Percentiles rank a stretch among this genome's conserved stretches.
phyloP scores from a whole-genome alignment of 345 rosid species.

The Lumnitzera racemosa region DNA sequence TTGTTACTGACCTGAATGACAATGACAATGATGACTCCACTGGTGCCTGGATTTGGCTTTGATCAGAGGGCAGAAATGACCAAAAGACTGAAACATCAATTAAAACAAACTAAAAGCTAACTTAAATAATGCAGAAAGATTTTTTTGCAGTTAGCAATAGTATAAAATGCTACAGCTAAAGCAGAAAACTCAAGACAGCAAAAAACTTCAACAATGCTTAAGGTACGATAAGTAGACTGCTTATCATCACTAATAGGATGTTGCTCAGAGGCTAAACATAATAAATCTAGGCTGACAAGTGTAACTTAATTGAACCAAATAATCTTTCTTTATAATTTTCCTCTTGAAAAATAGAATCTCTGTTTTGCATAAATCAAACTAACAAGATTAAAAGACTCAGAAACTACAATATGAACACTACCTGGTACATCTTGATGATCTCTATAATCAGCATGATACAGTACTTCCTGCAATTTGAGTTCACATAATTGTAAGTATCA shows the following conservation, averaged over 20 bases:
- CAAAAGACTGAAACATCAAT: constrained; percentile 51
- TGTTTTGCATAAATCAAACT: neutral
- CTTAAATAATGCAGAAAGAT: neutral
- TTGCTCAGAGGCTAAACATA: too few species aligned
- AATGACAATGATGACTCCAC: constrained; percentile 74
- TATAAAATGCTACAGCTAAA: too few species aligned
- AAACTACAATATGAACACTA: constrained; percentile 10
- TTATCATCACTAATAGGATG: too few species aligned
- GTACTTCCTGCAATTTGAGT: constrained; percentile 45
- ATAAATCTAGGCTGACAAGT: too few species aligned
- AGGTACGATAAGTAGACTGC: too few species aligned
- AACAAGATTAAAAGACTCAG: neutral
- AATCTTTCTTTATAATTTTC: too few species aligned
- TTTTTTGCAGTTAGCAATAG: too few species aligned
- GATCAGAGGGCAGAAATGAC: constrained; percentile 68
- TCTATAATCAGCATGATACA: constrained; percentile 56
- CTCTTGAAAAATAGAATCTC: neutral
- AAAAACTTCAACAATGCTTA: too few species aligned
- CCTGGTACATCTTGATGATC: constrained; percentile 65
- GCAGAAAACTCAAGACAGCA: too few species aligned
- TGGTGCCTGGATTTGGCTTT: constrained; percentile 38
- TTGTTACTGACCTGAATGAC: constrained; percentile 58
- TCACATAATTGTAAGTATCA: too few species aligned
- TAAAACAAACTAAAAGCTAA: neutral
- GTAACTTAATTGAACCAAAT: too few species aligned